Conservation (phyloP, 768 basidiomycete species). For the Leccinum imitatum region DNA sequence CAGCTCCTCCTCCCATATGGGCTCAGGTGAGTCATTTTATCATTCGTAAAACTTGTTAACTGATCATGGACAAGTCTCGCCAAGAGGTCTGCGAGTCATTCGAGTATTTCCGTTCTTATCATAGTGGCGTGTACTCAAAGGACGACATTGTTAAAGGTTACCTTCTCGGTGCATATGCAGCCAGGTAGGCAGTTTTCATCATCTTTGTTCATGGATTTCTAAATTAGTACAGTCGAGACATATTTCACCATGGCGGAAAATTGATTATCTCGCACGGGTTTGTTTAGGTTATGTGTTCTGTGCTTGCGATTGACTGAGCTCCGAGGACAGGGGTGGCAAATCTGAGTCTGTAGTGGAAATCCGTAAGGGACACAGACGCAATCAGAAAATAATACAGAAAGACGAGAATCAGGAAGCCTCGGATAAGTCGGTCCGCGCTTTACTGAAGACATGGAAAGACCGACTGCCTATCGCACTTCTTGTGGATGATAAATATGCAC, state of each 20-base stretch:
- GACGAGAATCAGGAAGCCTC: conserved; percentile 68
- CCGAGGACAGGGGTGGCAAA: conserved; percentile 57
- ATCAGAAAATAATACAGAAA: conserved; percentile 24
- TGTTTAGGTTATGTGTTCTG: conserved; percentile 17
- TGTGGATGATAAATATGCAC: conserved; percentile 69
- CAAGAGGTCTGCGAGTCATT: conserved; percentile 84
- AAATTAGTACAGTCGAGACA: conserved; percentile 55
- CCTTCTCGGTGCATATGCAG: conserved; percentile 67
- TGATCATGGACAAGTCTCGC: conserved; percentile 52
- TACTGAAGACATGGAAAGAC: conserved; percentile 56
- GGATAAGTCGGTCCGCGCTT: conserved; percentile 69
- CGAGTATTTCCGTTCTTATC: conserved; percentile 66
- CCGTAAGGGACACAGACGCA: conserved; percentile 39
- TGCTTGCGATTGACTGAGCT: conserved; percentile 2
- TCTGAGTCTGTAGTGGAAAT: conserved; percentile 53
- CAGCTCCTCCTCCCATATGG: conserved; percentile 41
- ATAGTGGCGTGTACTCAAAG: conserved; percentile 73
- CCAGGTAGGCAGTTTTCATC: conserved; percentile 45
- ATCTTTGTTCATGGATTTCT: conserved; percentile 10
- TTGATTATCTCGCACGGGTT: conserved; percentile 86
- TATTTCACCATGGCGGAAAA: conserved; percentile 60
- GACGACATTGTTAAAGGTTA: conserved; percentile 70
- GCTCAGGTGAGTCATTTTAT: conserved; percentile 36
- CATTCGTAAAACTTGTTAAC: not conserved
- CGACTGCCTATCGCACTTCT: conserved; percentile 65